Percentiles rank a stretch among this genome's conserved stretches.
phyloP scores from a whole-genome alignment of 805 yeast genomes.

The Isabelozyma pseudorhagii region DNA sequence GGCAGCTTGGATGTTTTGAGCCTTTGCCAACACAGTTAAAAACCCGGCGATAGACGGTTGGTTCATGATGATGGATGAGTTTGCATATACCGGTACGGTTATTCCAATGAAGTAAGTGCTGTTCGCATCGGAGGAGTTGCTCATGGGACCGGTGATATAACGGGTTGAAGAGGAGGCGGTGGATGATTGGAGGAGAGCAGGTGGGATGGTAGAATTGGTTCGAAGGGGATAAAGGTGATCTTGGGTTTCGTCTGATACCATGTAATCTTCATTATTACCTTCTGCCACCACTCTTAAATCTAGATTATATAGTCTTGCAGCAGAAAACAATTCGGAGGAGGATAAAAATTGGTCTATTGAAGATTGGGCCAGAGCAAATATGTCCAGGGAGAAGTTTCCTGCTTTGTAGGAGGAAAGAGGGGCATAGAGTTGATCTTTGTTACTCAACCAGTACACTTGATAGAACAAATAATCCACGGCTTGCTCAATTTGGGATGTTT shows the following conservation, averaged over 20 bases:
- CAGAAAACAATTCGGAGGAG: constrained; percentile 60
- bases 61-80: constrained; percentile 60
- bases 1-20: constrained; percentile 28
- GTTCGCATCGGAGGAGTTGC: constrained; percentile 28
- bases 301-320: constrained; percentile 67
- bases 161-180: constrained; percentile 36
- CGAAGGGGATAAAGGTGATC: constrained; percentile 50
- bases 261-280: constrained; percentile 22
- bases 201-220: constrained; percentile 42
- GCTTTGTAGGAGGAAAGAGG: constrained; percentile 65
- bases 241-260: constrained; percentile 24
- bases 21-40: constrained; percentile 51
- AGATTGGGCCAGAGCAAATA: constrained; percentile 41
- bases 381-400: constrained; percentile 58
- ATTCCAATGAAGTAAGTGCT: constrained; percentile 61
- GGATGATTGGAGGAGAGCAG: constrained; percentile 33
- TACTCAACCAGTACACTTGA: constrained; percentile 64
- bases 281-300: constrained; percentile 45
- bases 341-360: constrained; percentile 58
- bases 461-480: constrained; percentile 59
- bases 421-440: constrained; percentile 55
- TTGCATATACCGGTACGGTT: constrained; percentile 72
- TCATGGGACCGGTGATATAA: constrained; percentile 62
- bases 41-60: constrained; percentile 66
- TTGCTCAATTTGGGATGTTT: constrained; percentile 76